Evolutionary conservation across 2,329 filamentous ascomycete species (phyloP), one percentile per base, ranked within the genome.

Genomic region (Falciphora oryzae): DNA sequence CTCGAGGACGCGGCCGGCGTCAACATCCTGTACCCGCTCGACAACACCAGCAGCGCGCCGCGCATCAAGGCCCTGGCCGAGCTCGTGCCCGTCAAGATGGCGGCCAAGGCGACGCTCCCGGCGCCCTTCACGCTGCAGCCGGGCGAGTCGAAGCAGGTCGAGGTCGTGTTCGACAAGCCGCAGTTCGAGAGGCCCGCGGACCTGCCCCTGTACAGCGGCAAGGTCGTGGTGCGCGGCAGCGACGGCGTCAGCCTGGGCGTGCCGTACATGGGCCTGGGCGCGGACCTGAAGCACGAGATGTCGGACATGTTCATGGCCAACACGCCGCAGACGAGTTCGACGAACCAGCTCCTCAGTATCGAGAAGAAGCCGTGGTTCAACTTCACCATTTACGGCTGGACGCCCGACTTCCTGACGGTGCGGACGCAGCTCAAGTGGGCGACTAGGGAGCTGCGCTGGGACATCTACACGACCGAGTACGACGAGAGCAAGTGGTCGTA

Each of bases 161-260:
- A 71, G 66, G 25, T 75, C 65, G 67, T 67, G 53, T 72, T 75
- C 63, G 58, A 35, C 58, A 32, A 35, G 29, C 58, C 58, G 18
- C 25, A 18, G 18, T 59, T 59, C 29, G 58, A 32, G 22, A 67
- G 66, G 10, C 69, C 68, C 14, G 71, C 71, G 13, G 31, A 66
- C n/a, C 66, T 76, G 29, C 74, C 74, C 3, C 64, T 76, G 16
- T 77, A 76, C 64, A 73, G 73, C 61, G 75, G 75, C 59, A 73
- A 72, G 64, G 69, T 76, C 31, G 66, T 73, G 25, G 67, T 76
- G 59, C 22, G 29, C 58, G 71, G 70, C 29, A 72, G 70, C 65
- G 71, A 72, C 59, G 73, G 72, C 31, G 75, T 76, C 64, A 65
- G 70, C n/a, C 67, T 76, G 28, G 71, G 70, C 10, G 70, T 76